Evolutionary conservation across 345 rosid genomes (phyloP), one percentile per base, ranked within the genome.

Genomic region (Capsella bursapastoris): DNA sequence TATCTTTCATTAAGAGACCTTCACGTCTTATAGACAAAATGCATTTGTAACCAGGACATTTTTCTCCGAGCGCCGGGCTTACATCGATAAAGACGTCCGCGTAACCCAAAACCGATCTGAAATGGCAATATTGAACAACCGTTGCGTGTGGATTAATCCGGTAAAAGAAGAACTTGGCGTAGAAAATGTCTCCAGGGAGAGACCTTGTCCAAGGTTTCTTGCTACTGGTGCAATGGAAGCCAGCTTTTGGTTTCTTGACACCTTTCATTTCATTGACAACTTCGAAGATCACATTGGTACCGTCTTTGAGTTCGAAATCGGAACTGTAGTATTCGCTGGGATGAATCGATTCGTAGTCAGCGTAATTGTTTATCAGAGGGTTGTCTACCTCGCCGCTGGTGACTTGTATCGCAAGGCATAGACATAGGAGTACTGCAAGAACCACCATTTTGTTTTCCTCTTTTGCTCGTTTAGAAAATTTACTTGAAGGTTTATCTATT

Each of bases 171-270:
- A 77, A 77, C 10, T 15, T 71, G 18, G 61, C 31, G 56, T 12
- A 71, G 22, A 77, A 77, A 16, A 65, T 2, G 34, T 77, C 80
- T 77, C 80, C 80, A 0, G 80, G 80, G 14, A 77, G 68, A 63
- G 80, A 64, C 65, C 52, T 71, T 18, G 50, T 64, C 80, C 76
- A 77, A 0, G 8, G 25, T 50, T n/a, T 25, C 18, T 0, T 29
- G 25, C 80, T 67, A 41, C 31, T 9, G 49, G 13, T 65, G 48
- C 80, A 77, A 4, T 49, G 13, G 35, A 64, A 71, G 0, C 80
- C 80, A 15, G 80, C 80, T 71, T 77, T 77, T 64, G 80, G 80
- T 64, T 71, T 77, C 72, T 77, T 71, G 55, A 71, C 31, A 3
- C 80, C 72, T 71, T 57, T 48, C 22, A 77, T 1, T 70, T 77